Conservation (phyloP, 306 rosid species). For the Morella rubra region DNA sequence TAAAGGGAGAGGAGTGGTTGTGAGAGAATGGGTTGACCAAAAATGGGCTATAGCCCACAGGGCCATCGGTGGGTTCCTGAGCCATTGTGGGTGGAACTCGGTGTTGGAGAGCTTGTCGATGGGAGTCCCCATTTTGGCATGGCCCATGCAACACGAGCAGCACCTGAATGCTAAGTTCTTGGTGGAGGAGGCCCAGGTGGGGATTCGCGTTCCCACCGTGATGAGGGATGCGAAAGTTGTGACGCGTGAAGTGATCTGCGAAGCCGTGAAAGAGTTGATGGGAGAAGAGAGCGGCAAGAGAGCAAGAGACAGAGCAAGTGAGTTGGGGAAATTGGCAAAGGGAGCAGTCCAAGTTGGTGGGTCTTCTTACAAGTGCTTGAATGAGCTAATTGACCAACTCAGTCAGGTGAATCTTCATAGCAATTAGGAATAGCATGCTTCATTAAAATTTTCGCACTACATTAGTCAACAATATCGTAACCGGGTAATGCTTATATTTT, state of each 20-base stretch:
- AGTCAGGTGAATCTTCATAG: not conserved
- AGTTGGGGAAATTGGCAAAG: conserved; percentile 26
- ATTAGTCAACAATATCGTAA: too few relatives aligned
- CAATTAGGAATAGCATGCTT: not conserved
- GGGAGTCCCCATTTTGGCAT: conserved; percentile 36
- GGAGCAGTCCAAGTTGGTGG: conserved; percentile 35
- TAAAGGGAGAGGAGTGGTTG: conserved; percentile 19
- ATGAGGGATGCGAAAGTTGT: conserved; percentile 1
- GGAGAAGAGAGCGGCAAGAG: conserved; percentile 29
- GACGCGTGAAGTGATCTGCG: conserved; percentile 19
- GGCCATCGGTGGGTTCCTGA: conserved; percentile 34
- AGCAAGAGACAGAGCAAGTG: conserved; percentile 34
- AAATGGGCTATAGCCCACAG: conserved; percentile 16
- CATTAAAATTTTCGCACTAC: too few relatives aligned
- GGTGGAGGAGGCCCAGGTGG: conserved; percentile 30
- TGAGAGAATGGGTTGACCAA: conserved; percentile 33
- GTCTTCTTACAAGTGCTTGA: conserved; percentile 23
- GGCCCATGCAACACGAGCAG: conserved; percentile 41
- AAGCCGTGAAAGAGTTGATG: conserved; percentile 39
- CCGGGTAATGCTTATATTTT: too few relatives aligned
- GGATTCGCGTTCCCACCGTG: not conserved
- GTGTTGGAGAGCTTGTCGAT: conserved; percentile 30
- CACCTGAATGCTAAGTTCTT: conserved; percentile 32
- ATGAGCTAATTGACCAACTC: conserved; percentile 15
- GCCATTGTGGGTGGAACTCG: conserved; percentile 49